Evolutionary conservation across 768 basidiomycete species (phyloP).

Genomic region (Mycena vitilis): DNA sequence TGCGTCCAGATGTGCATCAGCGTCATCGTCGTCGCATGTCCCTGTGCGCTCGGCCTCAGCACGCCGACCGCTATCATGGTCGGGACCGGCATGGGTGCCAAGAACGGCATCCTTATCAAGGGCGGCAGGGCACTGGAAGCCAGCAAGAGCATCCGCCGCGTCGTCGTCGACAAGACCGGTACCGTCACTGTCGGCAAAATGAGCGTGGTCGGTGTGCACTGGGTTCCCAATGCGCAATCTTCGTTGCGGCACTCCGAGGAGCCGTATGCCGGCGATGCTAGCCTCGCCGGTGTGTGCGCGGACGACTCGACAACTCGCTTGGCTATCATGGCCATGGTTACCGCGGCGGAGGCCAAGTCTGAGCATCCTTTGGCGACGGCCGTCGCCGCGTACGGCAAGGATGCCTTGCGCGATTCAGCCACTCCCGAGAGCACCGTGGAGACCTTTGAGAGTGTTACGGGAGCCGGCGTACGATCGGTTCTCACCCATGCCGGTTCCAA

Average conservation of each 20-base stretch:
- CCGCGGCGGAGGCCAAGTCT: conserved; percentile 89
- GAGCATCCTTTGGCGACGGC: conserved; percentile 98
- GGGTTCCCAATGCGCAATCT: conserved; percentile 62
- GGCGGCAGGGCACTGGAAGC: conserved; percentile 95
- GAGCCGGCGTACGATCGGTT: conserved; percentile 85
- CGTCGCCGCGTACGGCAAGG: conserved; percentile 84
- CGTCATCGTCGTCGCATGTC: conserved; percentile 97
- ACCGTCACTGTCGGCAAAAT: conserved; percentile 97
- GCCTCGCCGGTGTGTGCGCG: conserved; percentile 60
- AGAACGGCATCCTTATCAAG: conserved; percentile 98
- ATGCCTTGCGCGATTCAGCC: conserved; percentile 54
- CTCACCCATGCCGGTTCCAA: conserved; percentile 65
- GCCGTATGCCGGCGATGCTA: conserved; percentile 56
- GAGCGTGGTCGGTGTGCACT: conserved; percentile 78
- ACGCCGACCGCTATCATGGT: conserved; percentile 99
- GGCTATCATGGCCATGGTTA: conserved; percentile 82
- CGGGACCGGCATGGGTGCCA: conserved; percentile 95
- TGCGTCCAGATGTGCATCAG: conserved; percentile 98
- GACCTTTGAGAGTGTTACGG: conserved; percentile 89
- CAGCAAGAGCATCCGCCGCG: conserved; percentile 81
- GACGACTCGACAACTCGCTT: conserved; percentile 72
- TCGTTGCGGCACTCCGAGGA: conserved; percentile 45
- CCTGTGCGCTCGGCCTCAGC: conserved; percentile 94
- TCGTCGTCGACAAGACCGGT: conserved; percentile 97
- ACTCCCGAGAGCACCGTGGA: conserved; percentile 67